Base-by-base conservation (phyloP, 2,329 filamentous ascomycete genomes). In the Fusarium concolor region DNA sequence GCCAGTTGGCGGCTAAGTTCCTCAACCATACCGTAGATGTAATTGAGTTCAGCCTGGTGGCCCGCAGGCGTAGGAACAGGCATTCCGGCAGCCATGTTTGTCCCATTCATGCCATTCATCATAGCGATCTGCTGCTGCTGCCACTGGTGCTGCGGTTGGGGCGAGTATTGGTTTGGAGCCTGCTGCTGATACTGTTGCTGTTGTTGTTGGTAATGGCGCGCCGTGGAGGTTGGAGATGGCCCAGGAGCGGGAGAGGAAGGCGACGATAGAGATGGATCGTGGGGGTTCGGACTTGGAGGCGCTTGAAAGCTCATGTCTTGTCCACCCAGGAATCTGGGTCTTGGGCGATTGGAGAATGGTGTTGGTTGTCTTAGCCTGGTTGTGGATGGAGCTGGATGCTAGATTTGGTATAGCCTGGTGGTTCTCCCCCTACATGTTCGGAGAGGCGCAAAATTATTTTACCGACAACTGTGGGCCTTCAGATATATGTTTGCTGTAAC, bases 11-110 rank as follows among this genome's bases (percentile, higher is more conserved):
- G 84, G 71, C 87, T 89, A 46, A 90, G 81, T 74, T 89, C 87
- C 73, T 91, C 89, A 12, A 91, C 88, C 85, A 90, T 88, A 68
- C 83, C 82, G 74, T 90, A 90, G 73, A 91, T 89, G 77, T 89
- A 88, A 74, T 89, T 89, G 62, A 91, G 84, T 77, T 91, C 89
- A 52, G 88, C 85, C 76, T 90, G 88, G 75, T 91, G 88, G 46
- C 88, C 88, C 18, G 88, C 89, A n/a, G 88, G 88, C 17, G 86
- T 89, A 15, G 88, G 87, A 43, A 84, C 82, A 46, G 83, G 81
- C 58, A 84, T 83, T 62, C 81, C 82, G 31, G 78, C 79, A 28
- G 80, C 78, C 79, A 84, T 80, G 71, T 80, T 82, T 67, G 76
- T 78, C 71, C 83, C 83, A 69, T 84, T 85, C 73, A 84, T 80